Percentiles rank a stretch among this genome's conserved stretches.
Evolutionary conservation across 306 rosid genomes (phyloP).

Genomic region (Vicia sativa): DNA sequence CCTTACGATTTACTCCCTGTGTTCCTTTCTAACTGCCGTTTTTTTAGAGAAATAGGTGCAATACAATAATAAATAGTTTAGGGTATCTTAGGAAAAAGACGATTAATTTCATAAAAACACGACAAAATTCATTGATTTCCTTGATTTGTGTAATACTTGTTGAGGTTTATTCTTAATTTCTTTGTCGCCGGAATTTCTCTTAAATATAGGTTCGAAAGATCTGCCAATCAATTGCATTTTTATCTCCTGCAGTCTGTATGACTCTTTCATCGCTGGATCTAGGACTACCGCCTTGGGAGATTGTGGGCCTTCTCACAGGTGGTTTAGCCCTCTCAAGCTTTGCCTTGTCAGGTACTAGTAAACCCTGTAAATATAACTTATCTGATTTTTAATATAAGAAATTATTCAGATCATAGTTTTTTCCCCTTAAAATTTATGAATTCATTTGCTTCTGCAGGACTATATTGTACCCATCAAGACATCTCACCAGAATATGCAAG

Average conservation of each 20-base stretch:
- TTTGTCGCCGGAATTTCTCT: slow-evolving; percentile 29
- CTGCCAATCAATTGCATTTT: slow-evolving; percentile 95
- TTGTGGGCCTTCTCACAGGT: slow-evolving; percentile 81
- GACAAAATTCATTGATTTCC: no score
- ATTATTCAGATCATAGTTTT: slow-evolving; percentile 25
- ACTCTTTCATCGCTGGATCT: slow-evolving; percentile 93
- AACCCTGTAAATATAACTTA: slow-evolving; percentile 25
- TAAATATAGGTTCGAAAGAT: slow-evolving; percentile 83
- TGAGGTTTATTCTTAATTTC: slow-evolving; percentile 24
- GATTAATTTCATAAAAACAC: no score
- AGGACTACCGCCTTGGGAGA: slow-evolving; percentile 93
- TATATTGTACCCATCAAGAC: slow-evolving; percentile 97
- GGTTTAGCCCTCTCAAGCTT: slow-evolving; percentile 98
- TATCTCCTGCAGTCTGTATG: slow-evolving; percentile 98
- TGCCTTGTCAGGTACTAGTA: slow-evolving; percentile 75
- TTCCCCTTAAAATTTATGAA: slow-evolving; percentile 27
- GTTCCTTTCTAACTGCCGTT: not conserved
- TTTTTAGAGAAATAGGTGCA: not conserved
- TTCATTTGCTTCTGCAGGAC: slow-evolving; percentile 62
- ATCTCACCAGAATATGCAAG: slow-evolving; percentile 97
- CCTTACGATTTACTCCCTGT: not conserved
- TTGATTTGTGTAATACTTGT: no score
- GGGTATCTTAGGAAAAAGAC: no score
- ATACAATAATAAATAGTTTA: no score
- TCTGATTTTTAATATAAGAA: slow-evolving; percentile 1